Percentiles rank a stretch among this genome's conserved stretches.
phyloP scores from a whole-genome alignment of 2,329 filamentous ascomycete genomes.

The Fusarium buharicum region DNA sequence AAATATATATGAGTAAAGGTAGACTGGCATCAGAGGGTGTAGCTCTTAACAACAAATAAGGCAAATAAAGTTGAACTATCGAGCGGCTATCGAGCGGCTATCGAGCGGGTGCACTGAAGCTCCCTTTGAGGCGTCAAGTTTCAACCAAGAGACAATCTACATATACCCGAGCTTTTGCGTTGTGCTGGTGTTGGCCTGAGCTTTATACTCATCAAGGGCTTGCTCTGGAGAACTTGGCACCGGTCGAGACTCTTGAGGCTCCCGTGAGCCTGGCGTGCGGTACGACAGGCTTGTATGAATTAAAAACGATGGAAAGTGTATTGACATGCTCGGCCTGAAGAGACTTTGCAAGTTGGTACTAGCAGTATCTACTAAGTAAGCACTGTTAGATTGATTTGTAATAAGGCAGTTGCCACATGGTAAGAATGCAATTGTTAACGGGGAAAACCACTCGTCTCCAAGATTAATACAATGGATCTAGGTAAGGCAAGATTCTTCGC shows the following conservation, averaged over 20 bases:
- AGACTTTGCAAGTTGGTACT: slow-evolving; percentile 4
- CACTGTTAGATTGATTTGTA: slow-evolving; percentile 14
- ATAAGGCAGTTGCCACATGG: slow-evolving; percentile 28
- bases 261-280: slow-evolving; percentile 1
- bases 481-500: background rate
- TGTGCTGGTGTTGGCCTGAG: background rate
- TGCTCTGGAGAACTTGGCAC: background rate
- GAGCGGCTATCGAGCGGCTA: slow-evolving; percentile 2
- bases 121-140: slow-evolving; percentile 9
- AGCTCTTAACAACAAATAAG: background rate
- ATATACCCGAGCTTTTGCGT: background rate
- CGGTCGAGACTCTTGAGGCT: slow-evolving; percentile 3
- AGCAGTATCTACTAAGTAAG: background rate
- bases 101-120: background rate
- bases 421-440: slow-evolving; percentile 16
- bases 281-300: background rate
- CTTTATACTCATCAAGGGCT: background rate
- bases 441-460: background rate
- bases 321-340: slow-evolving; percentile 4
- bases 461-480: background rate
- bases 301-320: slow-evolving; percentile 4
- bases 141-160: slow-evolving; percentile 1
- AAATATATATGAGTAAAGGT: background rate
- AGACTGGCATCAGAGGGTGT: no score
- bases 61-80: slow-evolving; percentile 5